Percentiles rank a stretch among this genome's conserved stretches.
Conservation (phyloP, 75 land plant species). For the Adiantum capillusveneris region DNA sequence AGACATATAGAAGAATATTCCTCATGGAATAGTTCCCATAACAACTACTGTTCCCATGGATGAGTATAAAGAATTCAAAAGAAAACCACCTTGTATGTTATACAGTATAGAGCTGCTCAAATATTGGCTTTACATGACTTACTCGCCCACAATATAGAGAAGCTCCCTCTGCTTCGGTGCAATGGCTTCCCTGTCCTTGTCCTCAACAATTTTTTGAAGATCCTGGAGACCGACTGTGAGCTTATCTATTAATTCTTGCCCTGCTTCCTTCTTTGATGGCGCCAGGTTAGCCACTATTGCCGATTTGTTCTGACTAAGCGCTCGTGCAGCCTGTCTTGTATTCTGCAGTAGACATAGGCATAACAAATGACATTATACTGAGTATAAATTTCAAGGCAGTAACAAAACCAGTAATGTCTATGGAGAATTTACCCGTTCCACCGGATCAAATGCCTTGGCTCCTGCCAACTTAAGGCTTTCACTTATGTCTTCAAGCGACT, state of each 20-base stretch:
- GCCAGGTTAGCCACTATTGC: slow-evolving; percentile 62
- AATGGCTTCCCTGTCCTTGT: slow-evolving; percentile 56
- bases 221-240: slow-evolving; percentile 76
- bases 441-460: slow-evolving; percentile 68
- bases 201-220: slow-evolving; percentile 67
- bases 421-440: slow-evolving; percentile 46
- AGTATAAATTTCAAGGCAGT: background rate
- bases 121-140: slow-evolving; percentile 1
- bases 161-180: slow-evolving; percentile 87
- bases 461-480: slow-evolving; percentile 88
- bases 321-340: slow-evolving; percentile 85
- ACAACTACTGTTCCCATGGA: too few relatives aligned
- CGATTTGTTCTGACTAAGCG: slow-evolving; percentile 60
- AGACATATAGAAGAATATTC: too few relatives aligned
- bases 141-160: slow-evolving; percentile 81
- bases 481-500: slow-evolving; percentile 83
- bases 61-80: too few relatives aligned
- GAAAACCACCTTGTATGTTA: too few relatives aligned
- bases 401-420: background rate
- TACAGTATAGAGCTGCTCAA: too few relatives aligned
- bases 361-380: too few relatives aligned
- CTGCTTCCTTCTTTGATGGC: slow-evolving; percentile 79
- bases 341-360: slow-evolving; percentile 35
- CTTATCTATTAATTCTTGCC: slow-evolving; percentile 52
- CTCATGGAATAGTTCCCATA: too few relatives aligned